A percentile compares a stretch with the other conserved stretches of the same genome.
These are phyloP conservation scores for Colletotrichum incanum DNA, from an alignment of 2,329 filamentous ascomycete genomes.

Conservation along the genomic window DNA sequence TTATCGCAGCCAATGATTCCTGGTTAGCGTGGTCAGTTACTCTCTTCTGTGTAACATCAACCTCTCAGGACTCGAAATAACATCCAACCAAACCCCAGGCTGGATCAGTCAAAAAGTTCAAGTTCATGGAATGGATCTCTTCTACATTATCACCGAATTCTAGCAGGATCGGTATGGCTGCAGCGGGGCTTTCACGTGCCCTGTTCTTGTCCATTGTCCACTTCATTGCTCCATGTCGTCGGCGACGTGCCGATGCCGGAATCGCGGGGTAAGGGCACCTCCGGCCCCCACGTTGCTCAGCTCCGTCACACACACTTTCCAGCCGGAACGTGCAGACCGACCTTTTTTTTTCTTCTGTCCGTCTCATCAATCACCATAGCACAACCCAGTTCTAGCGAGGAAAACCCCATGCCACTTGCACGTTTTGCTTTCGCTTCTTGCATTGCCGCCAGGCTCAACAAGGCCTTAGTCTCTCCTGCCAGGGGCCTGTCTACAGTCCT, in stretches of 20 bases:
- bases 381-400: too few species aligned
- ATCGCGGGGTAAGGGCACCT: neutral
- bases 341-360: neutral
- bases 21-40: neutral
- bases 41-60: neutral
- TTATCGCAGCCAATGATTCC: neutral
- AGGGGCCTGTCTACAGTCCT: neutral
- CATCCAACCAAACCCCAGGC: neutral
- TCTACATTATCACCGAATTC: too few species aligned
- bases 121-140: too few species aligned
- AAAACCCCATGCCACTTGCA: neutral
- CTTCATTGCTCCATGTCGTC: neutral
- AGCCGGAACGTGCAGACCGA: neutral
- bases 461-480: neutral
- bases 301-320: neutral
- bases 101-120: too few species aligned
- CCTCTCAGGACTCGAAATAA: neutral
- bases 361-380: neutral
- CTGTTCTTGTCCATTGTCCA: neutral
- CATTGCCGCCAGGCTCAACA: constrained; percentile 8
- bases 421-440: neutral
- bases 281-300: neutral
- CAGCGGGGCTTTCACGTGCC: too few species aligned
- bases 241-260: neutral
- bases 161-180: too few species aligned